Evolutionary conservation across 495 filamentous ascomycete species (phyloP).

Genomic region (Xylaria venustula): DNA sequence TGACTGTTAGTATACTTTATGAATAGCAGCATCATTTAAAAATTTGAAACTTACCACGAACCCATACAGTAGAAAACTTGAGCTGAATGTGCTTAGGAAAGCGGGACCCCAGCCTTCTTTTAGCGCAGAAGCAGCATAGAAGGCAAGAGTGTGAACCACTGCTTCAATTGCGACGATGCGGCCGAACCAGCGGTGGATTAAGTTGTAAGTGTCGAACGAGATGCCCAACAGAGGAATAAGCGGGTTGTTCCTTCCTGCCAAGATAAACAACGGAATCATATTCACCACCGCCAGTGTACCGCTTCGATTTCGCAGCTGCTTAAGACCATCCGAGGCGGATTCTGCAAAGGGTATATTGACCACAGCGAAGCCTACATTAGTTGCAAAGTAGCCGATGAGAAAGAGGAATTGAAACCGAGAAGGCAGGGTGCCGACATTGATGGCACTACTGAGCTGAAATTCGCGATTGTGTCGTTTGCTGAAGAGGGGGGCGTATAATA

Average conservation of each 20-base stretch:
- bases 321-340: slow-evolving; percentile 41
- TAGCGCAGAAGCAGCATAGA: slow-evolving; percentile 51
- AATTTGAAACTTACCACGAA: slow-evolving; percentile 50
- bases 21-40: background rate
- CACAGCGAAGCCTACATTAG: slow-evolving; percentile 77
- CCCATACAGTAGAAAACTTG: slow-evolving; percentile 46
- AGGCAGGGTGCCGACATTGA: slow-evolving; percentile 87
- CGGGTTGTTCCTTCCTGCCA: slow-evolving; percentile 90
- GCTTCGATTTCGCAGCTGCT: slow-evolving; percentile 73
- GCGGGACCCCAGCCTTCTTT: slow-evolving; percentile 47
- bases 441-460: slow-evolving; percentile 77
- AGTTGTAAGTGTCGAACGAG: slow-evolving; percentile 95
- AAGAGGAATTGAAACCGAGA: slow-evolving; percentile 80
- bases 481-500: slow-evolving; percentile 80
- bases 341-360: slow-evolving; percentile 68
- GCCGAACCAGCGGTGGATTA: slow-evolving; percentile 93
- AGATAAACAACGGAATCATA: slow-evolving; percentile 85
- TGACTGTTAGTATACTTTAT: slow-evolving; percentile 18
- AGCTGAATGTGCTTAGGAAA: slow-evolving; percentile 30
- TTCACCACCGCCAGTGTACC: slow-evolving; percentile 82
- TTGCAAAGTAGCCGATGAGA: slow-evolving; percentile 66
- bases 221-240: slow-evolving; percentile 79
- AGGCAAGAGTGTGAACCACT: slow-evolving; percentile 70
- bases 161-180: slow-evolving; percentile 79
- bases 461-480: slow-evolving; percentile 85